Base-by-base conservation (phyloP, 1,284 basidiomycete species). In the Cryptococcus neoformans region DNA sequence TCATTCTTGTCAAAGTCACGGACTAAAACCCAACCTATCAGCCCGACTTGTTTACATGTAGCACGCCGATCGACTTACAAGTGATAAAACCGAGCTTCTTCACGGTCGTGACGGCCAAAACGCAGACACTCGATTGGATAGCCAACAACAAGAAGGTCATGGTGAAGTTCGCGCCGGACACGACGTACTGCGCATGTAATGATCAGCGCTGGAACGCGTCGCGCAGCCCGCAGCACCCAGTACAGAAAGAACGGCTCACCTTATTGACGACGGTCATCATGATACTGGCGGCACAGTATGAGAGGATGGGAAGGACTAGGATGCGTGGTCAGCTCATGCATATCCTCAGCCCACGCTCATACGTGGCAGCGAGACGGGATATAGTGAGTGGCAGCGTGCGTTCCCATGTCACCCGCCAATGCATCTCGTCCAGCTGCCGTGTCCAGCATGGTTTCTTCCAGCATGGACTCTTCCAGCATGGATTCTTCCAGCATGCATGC, bases 261-360 rank as follows among this genome's bases (percentile, higher is more conserved):
- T 99, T 98, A 83, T 98, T 98, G 60, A 97, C 86, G 49, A 99
- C 85, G 0, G 96, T 99, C 96, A 99, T 99, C 56, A 93, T 81
- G 68, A 99, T 97, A 44, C 91, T 94, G 2, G 95, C 92, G 35
- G 88, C 67, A 74, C 96, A 99, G 78, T 99, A 99, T 70, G 88
- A 90, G 58, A 89, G 62, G 62, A 98, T 89, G 37, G 94, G 87
- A 8, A 69, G 52, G 28, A 59, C 67, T 69, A 50, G 9, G 42
- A 9, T 4, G 12, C 42, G 28, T 28, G 28, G 28, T 28, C 28
- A 28, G 28, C 28, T 4, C 28, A 4, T 28, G 28, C 4, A 3
- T 28, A 28, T 28, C 28, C 28, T 28, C 28, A 1, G 28, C 28
- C 28, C 28, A 28, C 28, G 28, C 28, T 3, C 28, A 28, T 28